These are phyloP conservation scores for Rubia balearica DNA, from an alignment of 305 asterid genomes.

Conservation along the genomic window DNA sequence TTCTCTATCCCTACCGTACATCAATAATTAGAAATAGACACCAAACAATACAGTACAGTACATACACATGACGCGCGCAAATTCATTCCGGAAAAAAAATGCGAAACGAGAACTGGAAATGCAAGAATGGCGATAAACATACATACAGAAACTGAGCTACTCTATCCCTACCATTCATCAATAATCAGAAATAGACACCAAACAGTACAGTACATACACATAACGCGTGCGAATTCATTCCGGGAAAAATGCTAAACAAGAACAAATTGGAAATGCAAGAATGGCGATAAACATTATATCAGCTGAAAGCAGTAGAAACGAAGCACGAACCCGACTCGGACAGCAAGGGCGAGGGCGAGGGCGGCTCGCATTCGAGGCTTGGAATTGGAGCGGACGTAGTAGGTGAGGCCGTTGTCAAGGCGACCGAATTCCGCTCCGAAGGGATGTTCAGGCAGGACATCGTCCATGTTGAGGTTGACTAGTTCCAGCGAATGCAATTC, in stretches of 20 bases:
- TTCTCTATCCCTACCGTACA: not conserved
- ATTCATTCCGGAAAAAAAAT: not conserved
- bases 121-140: not conserved
- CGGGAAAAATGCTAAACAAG: not conserved
- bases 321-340: slow-evolving; percentile 70
- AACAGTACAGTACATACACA: not conserved
- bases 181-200: not conserved
- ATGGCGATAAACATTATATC: not conserved
- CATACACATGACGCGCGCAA: not conserved
- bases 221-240: not conserved
- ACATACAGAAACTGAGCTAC: not conserved
- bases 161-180: not conserved
- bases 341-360: slow-evolving; percentile 62
- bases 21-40: not conserved
- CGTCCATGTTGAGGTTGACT: slow-evolving; percentile 62
- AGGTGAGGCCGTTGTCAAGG: slow-evolving; percentile 74
- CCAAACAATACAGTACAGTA: not conserved
- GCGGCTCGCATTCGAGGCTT: slow-evolving; percentile 97
- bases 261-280: not conserved
- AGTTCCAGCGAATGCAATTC: slow-evolving; percentile 76
- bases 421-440: slow-evolving; percentile 70
- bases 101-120: not conserved
- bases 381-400: slow-evolving; percentile 82
- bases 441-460: slow-evolving; percentile 50
- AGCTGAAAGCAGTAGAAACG: not conserved